Conservation (phyloP, 441 rosid genomes). For the Melastoma candidum region DNA sequence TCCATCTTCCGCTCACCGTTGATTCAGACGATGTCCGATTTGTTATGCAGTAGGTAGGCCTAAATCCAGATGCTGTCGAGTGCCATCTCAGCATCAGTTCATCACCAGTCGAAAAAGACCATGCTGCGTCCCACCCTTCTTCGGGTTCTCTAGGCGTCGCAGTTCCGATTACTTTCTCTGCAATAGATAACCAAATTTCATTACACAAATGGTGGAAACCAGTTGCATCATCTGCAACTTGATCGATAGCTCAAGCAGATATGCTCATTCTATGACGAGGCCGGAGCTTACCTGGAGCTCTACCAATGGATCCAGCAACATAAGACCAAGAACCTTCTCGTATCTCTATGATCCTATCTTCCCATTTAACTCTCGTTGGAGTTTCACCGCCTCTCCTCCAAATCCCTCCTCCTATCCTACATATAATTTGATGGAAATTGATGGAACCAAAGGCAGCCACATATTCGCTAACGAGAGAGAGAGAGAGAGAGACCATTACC, state of each 20-base stretch:
- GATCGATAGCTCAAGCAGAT: neutral
- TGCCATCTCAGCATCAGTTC: constrained; percentile 45
- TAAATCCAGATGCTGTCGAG: constrained; percentile 27
- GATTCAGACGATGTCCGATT: constrained; percentile 34
- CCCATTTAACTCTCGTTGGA: constrained; percentile 59
- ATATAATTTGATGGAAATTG: neutral
- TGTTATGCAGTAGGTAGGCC: constrained; percentile 31
- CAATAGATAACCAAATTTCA: constrained; percentile 43
- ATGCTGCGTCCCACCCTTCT: constrained; percentile 45
- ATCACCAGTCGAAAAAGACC: constrained; percentile 75
- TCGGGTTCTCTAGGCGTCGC: constrained; percentile 56
- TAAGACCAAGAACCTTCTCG: constrained; percentile 90
- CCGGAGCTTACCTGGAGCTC: constrained; percentile 72
- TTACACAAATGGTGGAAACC: constrained; percentile 1
- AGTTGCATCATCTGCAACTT: neutral
- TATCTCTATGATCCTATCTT: constrained; percentile 63
- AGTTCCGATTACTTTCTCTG: constrained; percentile 84
- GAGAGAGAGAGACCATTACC: constrained; percentile 27
- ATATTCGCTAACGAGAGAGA: neutral
- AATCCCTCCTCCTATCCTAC: constrained; percentile 67
- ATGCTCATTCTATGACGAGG: neutral
- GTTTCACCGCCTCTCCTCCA: constrained; percentile 83
- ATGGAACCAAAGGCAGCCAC: neutral
- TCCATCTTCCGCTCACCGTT: constrained; percentile 17
- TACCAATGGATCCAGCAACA: constrained; percentile 74